Base-by-base conservation (phyloP, 148 eudicot species). In the Persicaria maculosa region DNA sequence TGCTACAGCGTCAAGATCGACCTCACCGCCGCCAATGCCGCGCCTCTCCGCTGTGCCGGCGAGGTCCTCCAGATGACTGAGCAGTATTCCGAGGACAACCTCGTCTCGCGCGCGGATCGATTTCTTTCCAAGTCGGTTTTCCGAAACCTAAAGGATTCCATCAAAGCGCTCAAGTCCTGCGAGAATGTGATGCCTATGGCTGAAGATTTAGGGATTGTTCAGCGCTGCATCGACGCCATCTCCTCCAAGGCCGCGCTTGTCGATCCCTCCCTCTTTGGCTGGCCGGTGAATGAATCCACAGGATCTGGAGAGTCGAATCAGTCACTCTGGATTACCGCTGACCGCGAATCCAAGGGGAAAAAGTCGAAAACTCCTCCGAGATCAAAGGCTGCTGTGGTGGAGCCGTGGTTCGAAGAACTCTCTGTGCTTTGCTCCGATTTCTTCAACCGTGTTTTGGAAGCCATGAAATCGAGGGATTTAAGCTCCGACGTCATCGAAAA, bases 1-100 rank as follows among this genome's bases (percentile, higher is more conserved):
- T 95, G 97, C 74, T 95, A 95, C 83, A 91, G 93, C 11, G 96
- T 92, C n/a, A 95, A 88, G 72, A 84, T 90, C 45, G 96, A 90
- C 48, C 77, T 92, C 7, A 78, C 91, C 36, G 79, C 97, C 25
- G 68, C 81, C 4, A 92, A 82, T 78, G 93, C 71, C 12, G 96
- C 86, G 19, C 84, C 92, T 0, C 90, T 95, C 72, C 97, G 97
- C 25, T 95, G 99, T 77, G 99, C 97, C 59, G 99, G 87, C 0
- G 97, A 95, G 74, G 78, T 78, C 7, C 72, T 95, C 4, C 85
- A 89, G 62, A 95, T 92, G 99, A 88, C 97, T 7, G 97, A 95
- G 19, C 91, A 84, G 16, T 90, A 90, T 54, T 85, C 90, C 8
- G 92, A 87, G 45, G 91, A 88, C n/a, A 95, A 95, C 44, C 97